A percentile compares a stretch with the other conserved stretches of the same genome.
Evolutionary conservation across 805 yeast species (phyloP).

Genomic region (Myxozyma kluyveri): DNA sequence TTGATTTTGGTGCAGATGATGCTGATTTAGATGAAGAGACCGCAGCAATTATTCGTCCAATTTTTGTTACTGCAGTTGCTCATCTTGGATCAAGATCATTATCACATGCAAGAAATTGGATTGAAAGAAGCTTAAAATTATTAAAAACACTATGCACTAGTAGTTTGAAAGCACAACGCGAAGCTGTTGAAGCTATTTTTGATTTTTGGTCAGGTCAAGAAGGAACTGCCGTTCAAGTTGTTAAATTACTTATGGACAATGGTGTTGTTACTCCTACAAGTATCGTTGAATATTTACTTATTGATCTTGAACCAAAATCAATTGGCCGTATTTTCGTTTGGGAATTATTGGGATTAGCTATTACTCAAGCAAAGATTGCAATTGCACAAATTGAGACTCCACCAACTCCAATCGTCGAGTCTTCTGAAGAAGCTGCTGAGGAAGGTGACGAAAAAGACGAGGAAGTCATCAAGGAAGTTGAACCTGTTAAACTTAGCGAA

Average conservation of each 20-base stretch:
- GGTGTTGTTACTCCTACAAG: constrained; percentile 45
- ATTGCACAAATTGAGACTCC: background rate
- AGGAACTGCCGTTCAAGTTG: constrained; percentile 59
- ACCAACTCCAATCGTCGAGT: constrained; percentile 10
- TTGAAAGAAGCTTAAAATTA: constrained; percentile 43
- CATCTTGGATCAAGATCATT: constrained; percentile 86
- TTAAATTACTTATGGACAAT: constrained; percentile 51
- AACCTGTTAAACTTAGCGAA: background rate
- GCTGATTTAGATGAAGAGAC: constrained; percentile 28
- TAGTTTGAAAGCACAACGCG: constrained; percentile 33
- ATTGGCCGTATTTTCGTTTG: constrained; percentile 22
- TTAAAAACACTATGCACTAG: constrained; percentile 35
- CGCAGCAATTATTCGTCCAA: constrained; percentile 42
- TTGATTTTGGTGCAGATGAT: constrained; percentile 29
- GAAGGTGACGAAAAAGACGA: constrained; percentile 9
- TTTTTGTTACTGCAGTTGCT: constrained; percentile 68
- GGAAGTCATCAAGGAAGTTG: too few relatives aligned
- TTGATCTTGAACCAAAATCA: constrained; percentile 32
- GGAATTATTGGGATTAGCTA: constrained; percentile 26
- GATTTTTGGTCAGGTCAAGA: constrained; percentile 66
- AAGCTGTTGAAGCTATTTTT: constrained; percentile 55
- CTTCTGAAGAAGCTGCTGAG: background rate
- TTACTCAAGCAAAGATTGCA: constrained; percentile 22
- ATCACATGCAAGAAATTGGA: constrained; percentile 65
- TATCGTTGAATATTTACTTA: constrained; percentile 47